These are phyloP conservation scores for Dactylella cylindrospora DNA, from an alignment of 2,329 filamentous ascomycete species.

Conservation along the genomic window DNA sequence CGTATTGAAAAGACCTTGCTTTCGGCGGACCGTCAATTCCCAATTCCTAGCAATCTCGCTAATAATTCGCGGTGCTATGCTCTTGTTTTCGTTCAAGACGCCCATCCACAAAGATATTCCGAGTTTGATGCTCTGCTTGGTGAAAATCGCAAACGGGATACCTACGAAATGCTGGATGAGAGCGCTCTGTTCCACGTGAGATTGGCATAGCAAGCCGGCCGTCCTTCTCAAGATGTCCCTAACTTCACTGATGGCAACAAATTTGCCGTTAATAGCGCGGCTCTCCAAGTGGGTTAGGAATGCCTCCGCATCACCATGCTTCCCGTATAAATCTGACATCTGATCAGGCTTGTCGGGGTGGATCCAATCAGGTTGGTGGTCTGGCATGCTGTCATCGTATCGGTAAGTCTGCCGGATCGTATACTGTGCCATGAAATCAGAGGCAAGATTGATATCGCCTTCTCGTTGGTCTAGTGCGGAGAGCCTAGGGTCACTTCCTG, in stretches of 20 bases:
- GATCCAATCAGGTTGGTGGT: conserved; percentile 67
- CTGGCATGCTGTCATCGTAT: conserved; percentile 73
- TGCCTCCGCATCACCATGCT: conserved; percentile 55
- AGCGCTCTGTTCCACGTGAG: conserved; percentile 60
- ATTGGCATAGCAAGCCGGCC: conserved; percentile 80
- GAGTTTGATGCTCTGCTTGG: conserved; percentile 90
- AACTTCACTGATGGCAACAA: conserved; percentile 71
- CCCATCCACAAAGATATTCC: conserved; percentile 95
- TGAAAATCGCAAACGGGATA: conserved; percentile 91
- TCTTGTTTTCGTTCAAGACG: conserved; percentile 92
- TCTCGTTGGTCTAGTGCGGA: conserved; percentile 73
- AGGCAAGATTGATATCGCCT: conserved; percentile 81
- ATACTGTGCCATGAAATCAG: conserved; percentile 95
- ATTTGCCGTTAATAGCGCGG: conserved; percentile 68
- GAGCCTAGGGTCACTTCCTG: conserved; percentile 80
- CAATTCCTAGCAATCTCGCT: conserved; percentile 86
- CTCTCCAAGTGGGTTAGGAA: conserved; percentile 72
- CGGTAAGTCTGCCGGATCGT: conserved; percentile 95
- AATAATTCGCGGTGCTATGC: conserved; percentile 80
- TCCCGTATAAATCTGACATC: conserved; percentile 30
- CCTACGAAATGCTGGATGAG: conserved; percentile 69
- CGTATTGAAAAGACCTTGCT: conserved; percentile 73
- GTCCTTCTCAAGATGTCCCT: conserved; percentile 80
- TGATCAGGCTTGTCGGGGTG: conserved; percentile 49
- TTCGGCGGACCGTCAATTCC: conserved; percentile 77